Percentiles rank a stretch among this genome's conserved stretches.
Conservation (phyloP, 768 basidiomycete genomes). For the Boletellus sp. region DNA sequence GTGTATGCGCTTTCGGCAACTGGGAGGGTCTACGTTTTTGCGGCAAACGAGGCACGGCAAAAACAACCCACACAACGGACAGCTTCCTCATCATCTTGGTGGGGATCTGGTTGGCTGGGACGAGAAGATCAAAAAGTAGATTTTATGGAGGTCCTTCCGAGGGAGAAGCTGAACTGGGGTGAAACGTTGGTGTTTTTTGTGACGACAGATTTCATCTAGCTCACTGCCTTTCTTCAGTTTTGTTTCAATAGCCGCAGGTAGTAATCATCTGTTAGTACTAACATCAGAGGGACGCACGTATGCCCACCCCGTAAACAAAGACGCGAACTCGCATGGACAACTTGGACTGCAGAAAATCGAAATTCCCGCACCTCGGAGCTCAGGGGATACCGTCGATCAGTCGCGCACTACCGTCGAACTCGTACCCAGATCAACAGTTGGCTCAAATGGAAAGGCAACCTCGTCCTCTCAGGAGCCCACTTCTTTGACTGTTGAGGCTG, state of each 20-base stretch:
- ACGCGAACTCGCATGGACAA: conserved; percentile 80
- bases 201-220: background rate
- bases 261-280: conserved; percentile 66
- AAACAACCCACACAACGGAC: conserved; percentile 36
- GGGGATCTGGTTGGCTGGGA: conserved; percentile 59
- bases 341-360: conserved; percentile 71
- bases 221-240: conserved; percentile 45
- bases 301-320: conserved; percentile 67
- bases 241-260: conserved; percentile 67
- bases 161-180: conserved; percentile 51
- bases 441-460: conserved; percentile 48
- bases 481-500: conserved; percentile 21
- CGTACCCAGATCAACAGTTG: conserved; percentile 50
- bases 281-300: conserved; percentile 74
- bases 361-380: conserved; percentile 34
- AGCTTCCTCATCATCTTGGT: conserved; percentile 52
- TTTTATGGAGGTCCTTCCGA: conserved; percentile 59
- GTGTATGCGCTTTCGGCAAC: conserved; percentile 77
- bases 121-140: conserved; percentile 46
- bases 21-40: conserved; percentile 70
- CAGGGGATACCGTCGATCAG: conserved; percentile 11
- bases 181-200: conserved; percentile 56
- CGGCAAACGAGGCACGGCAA: conserved; percentile 50
- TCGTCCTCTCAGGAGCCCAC: conserved; percentile 33
- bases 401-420: conserved; percentile 49